These are phyloP conservation scores for Cinnamomum chago DNA, from an alignment of 164 flowering plant species.

Conservation along the genomic window DNA sequence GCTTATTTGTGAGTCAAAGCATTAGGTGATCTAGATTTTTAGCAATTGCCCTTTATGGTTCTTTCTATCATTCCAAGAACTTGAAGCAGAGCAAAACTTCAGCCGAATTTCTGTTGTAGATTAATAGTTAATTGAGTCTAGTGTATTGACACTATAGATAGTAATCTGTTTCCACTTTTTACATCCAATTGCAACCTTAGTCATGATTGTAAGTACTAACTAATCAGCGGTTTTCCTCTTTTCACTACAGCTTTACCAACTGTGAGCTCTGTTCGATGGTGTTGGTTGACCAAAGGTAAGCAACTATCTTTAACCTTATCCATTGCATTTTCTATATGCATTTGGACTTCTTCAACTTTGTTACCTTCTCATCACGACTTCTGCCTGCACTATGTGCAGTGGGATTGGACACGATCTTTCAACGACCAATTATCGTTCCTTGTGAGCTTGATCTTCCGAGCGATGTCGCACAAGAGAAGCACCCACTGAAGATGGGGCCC, in stretches of 20 bases:
- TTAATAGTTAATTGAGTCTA: neutral
- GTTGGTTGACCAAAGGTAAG: slow-evolving; percentile 64
- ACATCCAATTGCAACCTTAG: no score
- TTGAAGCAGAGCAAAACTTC: no score
- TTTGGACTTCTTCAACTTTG: no score
- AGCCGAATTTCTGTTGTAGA: neutral
- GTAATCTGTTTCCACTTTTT: neutral
- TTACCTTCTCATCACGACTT: neutral
- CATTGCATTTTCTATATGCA: neutral
- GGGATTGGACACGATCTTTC: slow-evolving; percentile 53
- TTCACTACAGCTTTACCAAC: slow-evolving; percentile 62
- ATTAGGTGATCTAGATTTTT: no score
- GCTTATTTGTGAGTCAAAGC: no score
- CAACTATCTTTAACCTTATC: neutral
- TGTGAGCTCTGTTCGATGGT: slow-evolving; percentile 87
- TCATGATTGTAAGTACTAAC: neutral
- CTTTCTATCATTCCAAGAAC: no score
- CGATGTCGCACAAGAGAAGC: slow-evolving; percentile 36
- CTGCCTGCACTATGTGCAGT: slow-evolving; percentile 27
- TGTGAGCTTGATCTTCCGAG: slow-evolving; percentile 57
- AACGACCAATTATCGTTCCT: slow-evolving; percentile 65
- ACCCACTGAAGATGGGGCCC: slow-evolving; percentile 13
- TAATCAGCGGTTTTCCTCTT: neutral
- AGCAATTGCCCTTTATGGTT: no score
- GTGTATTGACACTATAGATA: neutral